phyloP scores from a whole-genome alignment of 2,329 filamentous ascomycete genomes.

The Calonectria pseudoturangicola region DNA sequence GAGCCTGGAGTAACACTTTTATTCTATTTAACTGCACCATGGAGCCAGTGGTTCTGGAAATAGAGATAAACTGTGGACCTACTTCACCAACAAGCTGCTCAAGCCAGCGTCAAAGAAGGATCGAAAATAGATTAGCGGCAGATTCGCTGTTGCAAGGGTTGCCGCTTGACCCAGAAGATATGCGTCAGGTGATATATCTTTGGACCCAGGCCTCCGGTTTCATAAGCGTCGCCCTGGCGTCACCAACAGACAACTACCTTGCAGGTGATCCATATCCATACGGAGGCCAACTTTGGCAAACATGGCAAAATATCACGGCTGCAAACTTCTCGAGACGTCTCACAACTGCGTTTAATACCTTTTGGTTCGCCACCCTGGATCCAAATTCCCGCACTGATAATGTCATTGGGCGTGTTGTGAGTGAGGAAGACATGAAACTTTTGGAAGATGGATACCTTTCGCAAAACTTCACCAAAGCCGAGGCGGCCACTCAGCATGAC shows the following conservation, averaged over 20 bases:
- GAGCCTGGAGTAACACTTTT: background rate
- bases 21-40: slow-evolving; percentile 10
- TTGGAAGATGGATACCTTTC: background rate
- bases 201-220: background rate
- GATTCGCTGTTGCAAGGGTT: background rate
- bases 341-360: slow-evolving; percentile 14
- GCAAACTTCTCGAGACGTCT: slow-evolving; percentile 2
- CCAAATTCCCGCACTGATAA: background rate
- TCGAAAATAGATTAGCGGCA: background rate
- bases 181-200: background rate
- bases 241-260: slow-evolving; percentile 12
- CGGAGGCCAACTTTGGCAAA: background rate
- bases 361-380: slow-evolving; percentile 12
- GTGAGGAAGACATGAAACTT: background rate
- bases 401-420: background rate
- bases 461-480: background rate
- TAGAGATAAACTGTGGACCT: slow-evolving; percentile 3
- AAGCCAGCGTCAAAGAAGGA: background rate
- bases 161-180: background rate
- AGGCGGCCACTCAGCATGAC: background rate
- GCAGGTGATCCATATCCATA: background rate
- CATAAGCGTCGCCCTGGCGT: background rate
- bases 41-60: background rate
- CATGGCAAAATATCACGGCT: background rate
- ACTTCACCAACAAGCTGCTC: background rate